A percentile compares a stretch with the other conserved stretches of the same genome.
phyloP scores from a whole-genome alignment of 164 flowering plant genomes.

The Magnolia kwangsiensis region DNA sequence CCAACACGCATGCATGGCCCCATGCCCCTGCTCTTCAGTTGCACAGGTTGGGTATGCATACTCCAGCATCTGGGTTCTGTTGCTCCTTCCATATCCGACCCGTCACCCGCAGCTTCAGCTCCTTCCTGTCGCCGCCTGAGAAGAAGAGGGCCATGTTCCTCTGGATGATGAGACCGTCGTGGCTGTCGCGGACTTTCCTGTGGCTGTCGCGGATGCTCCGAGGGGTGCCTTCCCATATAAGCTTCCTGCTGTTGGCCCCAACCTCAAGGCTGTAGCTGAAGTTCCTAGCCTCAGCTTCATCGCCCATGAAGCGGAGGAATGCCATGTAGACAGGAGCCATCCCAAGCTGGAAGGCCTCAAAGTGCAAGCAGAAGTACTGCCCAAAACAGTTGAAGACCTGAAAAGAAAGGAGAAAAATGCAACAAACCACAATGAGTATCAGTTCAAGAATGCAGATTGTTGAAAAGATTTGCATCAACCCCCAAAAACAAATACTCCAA shows the following conservation, averaged over 20 bases:
- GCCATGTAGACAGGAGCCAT: slow-evolving; percentile 74
- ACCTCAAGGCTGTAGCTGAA: slow-evolving; percentile 55
- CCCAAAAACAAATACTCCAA: not conserved
- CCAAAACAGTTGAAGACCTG: slow-evolving; percentile 65
- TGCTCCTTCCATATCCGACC: slow-evolving; percentile 65
- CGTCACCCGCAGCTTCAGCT: slow-evolving; percentile 54
- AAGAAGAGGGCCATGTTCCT: slow-evolving; percentile 58
- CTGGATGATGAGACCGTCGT: slow-evolving; percentile 58
- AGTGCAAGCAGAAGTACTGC: slow-evolving; percentile 55
- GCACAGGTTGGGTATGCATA: slow-evolving; percentile 67
- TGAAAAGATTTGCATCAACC: no score
- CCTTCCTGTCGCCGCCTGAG: slow-evolving; percentile 57
- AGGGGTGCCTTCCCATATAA: slow-evolving; percentile 59
- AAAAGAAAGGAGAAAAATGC: not conserved
- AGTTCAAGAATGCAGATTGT: no score
- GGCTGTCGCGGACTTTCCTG: slow-evolving; percentile 54
- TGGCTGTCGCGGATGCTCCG: slow-evolving; percentile 64
- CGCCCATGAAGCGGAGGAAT: slow-evolving; percentile 69
- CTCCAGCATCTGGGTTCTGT: slow-evolving; percentile 41
- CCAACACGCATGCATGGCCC: not conserved
- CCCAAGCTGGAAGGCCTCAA: slow-evolving; percentile 62
- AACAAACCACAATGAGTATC: no score
- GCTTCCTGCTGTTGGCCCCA: slow-evolving; percentile 53
- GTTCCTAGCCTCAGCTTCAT: slow-evolving; percentile 47
- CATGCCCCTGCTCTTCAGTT: slow-evolving; percentile 33